phyloP scores from a whole-genome alignment of 768 basidiomycete species.

The Mycena leptocephala region DNA sequence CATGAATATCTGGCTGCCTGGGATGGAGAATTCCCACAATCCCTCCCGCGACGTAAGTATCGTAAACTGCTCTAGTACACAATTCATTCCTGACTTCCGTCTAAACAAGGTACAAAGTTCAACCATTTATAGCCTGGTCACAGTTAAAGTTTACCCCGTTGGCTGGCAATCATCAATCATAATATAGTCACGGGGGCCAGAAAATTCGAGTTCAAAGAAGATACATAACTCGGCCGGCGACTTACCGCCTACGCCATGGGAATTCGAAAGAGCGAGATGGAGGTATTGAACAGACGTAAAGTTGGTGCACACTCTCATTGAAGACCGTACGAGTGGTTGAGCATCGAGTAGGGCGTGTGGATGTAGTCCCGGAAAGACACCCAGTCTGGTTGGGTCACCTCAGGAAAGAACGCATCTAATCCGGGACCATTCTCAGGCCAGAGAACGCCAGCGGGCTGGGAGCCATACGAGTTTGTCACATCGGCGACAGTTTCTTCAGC shows the following conservation, averaged over 20 bases:
- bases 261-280: neutral
- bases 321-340: conserved; percentile 29
- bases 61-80: neutral
- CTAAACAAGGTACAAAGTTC: conserved; percentile 3
- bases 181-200: neutral
- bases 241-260: neutral
- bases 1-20: neutral
- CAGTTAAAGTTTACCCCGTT: neutral
- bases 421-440: conserved; percentile 36
- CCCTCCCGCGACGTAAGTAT: neutral
- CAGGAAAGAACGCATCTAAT: conserved; percentile 36
- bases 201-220: neutral
- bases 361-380: conserved; percentile 37
- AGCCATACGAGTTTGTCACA: neutral
- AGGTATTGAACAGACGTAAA: neutral
- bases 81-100: neutral
- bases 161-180: conserved; percentile 3
- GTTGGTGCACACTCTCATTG: conserved; percentile 11
- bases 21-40: neutral
- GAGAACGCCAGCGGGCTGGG: conserved; percentile 18
- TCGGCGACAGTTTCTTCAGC: conserved; percentile 13
- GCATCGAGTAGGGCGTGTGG: conserved; percentile 31
- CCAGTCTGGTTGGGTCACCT: conserved; percentile 38
- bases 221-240: neutral
- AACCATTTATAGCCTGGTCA: neutral